Conservation (phyloP, 139 green algal species). For the Medakamo hakoo region DNA sequence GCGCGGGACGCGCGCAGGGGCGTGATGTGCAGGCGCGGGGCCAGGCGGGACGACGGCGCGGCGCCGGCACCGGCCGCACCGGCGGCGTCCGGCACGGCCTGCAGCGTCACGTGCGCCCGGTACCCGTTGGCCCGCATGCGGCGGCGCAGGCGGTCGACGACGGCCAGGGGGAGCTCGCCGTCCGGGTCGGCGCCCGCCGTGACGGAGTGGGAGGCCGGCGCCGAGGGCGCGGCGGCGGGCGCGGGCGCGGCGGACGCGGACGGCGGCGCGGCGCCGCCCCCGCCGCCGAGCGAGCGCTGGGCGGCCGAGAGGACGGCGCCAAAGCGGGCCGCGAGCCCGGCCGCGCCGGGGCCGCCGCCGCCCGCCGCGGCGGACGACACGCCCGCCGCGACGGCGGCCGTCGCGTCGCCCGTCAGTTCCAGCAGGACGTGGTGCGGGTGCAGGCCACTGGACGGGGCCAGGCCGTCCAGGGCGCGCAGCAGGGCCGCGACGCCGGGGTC, state of each 20-base stretch:
- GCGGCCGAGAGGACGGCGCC: too few relatives aligned
- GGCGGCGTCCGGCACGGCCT: slow-evolving; percentile 7
- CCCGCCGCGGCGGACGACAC: neutral
- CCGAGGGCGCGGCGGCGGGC: too few relatives aligned
- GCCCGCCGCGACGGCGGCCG: too few relatives aligned
- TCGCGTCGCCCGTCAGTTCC: slow-evolving; percentile 17
- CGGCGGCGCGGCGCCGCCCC: too few relatives aligned
- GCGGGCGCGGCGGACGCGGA: too few relatives aligned
- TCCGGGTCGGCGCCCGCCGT: too few relatives aligned
- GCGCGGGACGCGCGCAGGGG: slow-evolving; percentile 51
- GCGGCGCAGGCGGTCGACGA: slow-evolving; percentile 20
- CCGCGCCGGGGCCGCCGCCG: too few relatives aligned
- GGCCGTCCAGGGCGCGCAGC: neutral
- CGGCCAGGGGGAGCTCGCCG: neutral
- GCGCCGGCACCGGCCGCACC: neutral
- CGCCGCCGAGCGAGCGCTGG: too few relatives aligned
- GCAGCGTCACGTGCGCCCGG: slow-evolving; percentile 28
- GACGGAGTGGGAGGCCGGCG: too few relatives aligned
- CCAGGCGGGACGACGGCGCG: slow-evolving; percentile 8
- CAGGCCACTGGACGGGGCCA: slow-evolving; percentile 7
- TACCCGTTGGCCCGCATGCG: slow-evolving; percentile 32
- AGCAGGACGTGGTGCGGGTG: slow-evolving; percentile 25
- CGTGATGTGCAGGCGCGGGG: slow-evolving; percentile 53
- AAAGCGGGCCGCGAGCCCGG: neutral
- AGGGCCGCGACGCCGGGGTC: neutral